Conservation (phyloP, 805 yeast genomes). For the Tetrapisispora fleetii region DNA sequence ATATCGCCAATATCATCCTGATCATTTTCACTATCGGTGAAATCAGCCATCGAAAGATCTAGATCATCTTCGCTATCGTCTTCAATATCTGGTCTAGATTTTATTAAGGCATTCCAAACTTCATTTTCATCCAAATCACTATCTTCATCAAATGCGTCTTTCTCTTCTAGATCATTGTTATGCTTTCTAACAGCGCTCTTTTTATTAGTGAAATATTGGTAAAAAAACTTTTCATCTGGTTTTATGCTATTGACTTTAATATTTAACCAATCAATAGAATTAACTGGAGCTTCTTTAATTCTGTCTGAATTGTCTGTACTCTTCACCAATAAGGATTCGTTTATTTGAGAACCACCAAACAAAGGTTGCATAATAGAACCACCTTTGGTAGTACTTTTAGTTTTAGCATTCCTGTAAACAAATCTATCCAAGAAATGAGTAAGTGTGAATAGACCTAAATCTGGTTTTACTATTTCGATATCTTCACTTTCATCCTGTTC, state of each 20-base stretch:
- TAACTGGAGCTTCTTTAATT: conserved; percentile 53
- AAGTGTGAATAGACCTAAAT: conserved; percentile 77
- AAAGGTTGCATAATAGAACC: conserved; percentile 96
- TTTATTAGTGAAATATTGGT: conserved; percentile 68
- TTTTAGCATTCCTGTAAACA: conserved; percentile 87
- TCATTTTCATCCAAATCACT: conserved; percentile 55
- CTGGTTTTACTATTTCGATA: conserved; percentile 55
- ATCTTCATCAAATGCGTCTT: conserved; percentile 29
- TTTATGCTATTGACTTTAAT: conserved; percentile 54
- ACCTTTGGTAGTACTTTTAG: conserved; percentile 65
- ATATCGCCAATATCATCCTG: conserved; percentile 26
- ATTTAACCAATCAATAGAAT: conserved; percentile 74
- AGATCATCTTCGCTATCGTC: conserved; percentile 37
- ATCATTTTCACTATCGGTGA: conserved; percentile 17
- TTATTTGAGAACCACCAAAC: conserved; percentile 59
- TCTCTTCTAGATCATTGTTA: conserved; percentile 23
- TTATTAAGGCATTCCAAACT: conserved; percentile 71
- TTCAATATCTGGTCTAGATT: conserved; percentile 64
- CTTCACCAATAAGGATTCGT: conserved; percentile 57
- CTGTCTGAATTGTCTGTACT: conserved; percentile 37
- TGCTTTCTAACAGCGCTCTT: conserved; percentile 31
- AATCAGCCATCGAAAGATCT: conserved; percentile 27
- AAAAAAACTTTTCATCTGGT: conserved; percentile 84
- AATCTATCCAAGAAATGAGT: conserved; percentile 90
- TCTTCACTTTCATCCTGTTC: conserved; percentile 27